phyloP scores from a whole-genome alignment of 225 moss, liverwort and hornwort genomes.

The Polytrichum commune region DNA sequence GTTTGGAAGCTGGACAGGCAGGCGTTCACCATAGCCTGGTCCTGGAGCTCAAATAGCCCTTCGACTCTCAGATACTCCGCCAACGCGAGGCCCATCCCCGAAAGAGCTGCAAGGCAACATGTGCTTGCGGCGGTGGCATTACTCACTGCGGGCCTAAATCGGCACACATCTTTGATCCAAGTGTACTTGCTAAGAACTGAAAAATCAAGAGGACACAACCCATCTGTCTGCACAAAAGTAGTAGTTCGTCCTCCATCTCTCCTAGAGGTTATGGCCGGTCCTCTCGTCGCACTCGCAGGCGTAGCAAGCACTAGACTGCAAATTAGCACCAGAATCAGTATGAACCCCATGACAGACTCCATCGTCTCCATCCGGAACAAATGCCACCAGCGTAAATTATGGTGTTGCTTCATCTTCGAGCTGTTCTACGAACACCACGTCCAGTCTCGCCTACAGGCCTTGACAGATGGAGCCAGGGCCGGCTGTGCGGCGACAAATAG shows the following conservation, averaged over 20 bases:
- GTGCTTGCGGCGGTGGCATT: background rate
- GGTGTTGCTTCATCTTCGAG: too few relatives aligned
- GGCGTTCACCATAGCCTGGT: constrained; percentile 12
- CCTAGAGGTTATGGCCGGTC: constrained; percentile 8
- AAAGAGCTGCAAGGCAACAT: constrained; percentile 25
- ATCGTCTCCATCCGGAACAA: constrained; percentile 1
- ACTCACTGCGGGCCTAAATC: background rate
- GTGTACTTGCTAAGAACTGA: constrained; percentile 26
- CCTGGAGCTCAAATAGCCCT: constrained; percentile 19
- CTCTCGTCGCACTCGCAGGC: constrained; percentile 5
- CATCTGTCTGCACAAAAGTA: constrained; percentile 1
- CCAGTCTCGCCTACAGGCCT: too few relatives aligned
- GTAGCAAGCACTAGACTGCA: background rate
- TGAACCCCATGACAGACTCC: constrained; percentile 7
- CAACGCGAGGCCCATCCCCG: constrained; percentile 15
- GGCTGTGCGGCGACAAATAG: too few relatives aligned
- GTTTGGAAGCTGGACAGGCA: constrained; percentile 20
- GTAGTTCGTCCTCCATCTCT: background rate
- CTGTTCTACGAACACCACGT: too few relatives aligned
- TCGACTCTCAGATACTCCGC: constrained; percentile 22
- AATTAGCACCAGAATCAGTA: background rate
- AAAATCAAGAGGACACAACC: constrained; percentile 30
- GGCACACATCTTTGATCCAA: constrained; percentile 23
- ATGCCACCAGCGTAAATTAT: too few relatives aligned
- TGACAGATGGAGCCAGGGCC: too few relatives aligned